Conservation (phyloP, 2,329 filamentous ascomycete species). For the Neobulgaria alba region DNA sequence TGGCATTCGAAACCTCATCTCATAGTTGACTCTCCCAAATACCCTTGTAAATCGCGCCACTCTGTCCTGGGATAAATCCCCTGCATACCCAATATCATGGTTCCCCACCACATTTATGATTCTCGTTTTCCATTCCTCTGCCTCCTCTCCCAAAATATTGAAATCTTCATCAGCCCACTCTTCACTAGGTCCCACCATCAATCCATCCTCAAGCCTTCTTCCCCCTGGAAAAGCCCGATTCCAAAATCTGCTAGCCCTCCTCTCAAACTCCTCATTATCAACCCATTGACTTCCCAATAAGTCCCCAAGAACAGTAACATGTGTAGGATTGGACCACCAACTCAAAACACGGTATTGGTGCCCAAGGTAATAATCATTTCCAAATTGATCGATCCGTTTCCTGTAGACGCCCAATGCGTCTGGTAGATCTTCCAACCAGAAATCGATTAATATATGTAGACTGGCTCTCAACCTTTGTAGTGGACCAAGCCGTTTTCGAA, state of each 20-base stretch:
- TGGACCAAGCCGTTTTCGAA: slow-evolving; percentile 35
- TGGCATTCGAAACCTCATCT: slow-evolving; percentile 63
- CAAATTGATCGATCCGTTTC: slow-evolving; percentile 80
- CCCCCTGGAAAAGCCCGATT: slow-evolving; percentile 64
- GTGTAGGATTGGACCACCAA: slow-evolving; percentile 81
- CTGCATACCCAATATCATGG: slow-evolving; percentile 93
- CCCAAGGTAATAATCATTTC: slow-evolving; percentile 90
- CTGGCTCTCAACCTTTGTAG: slow-evolving; percentile 44
- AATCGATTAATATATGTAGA: slow-evolving; percentile 50
- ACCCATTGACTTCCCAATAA: slow-evolving; percentile 95
- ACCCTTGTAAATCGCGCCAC: slow-evolving; percentile 72
- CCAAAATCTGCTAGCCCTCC: slow-evolving; percentile 71
- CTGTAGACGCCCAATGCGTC: slow-evolving; percentile 56
- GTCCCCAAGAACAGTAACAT: slow-evolving; percentile 83
- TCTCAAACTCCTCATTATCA: slow-evolving; percentile 70
- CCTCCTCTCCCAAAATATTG: slow-evolving; percentile 32
- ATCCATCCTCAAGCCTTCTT: slow-evolving; percentile 53
- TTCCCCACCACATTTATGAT: slow-evolving; percentile 91
- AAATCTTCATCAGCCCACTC: slow-evolving; percentile 37
- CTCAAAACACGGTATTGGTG: slow-evolving; percentile 80
- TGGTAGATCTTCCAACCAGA: slow-evolving; percentile 60
- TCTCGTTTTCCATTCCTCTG: slow-evolving; percentile 57
- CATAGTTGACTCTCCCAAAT: slow-evolving; percentile 88
- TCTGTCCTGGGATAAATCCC: slow-evolving; percentile 71
- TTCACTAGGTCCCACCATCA: too few species aligned